Conservation (phyloP, 2,329 filamentous ascomycete species). For the Daldinia sp. region DNA sequence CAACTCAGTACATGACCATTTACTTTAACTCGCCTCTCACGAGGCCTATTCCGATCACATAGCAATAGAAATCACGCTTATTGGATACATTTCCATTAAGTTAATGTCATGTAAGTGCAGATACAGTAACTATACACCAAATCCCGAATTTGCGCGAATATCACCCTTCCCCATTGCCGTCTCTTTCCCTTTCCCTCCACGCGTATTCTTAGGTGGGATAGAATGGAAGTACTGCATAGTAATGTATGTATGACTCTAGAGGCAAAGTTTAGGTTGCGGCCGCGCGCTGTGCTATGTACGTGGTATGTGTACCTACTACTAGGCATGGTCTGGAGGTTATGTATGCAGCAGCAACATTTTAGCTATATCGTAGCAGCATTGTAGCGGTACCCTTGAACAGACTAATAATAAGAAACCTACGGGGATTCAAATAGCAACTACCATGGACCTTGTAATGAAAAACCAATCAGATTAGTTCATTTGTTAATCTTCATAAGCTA, state of each 20-base stretch:
- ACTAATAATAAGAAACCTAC: background rate
- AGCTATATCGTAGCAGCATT: background rate
- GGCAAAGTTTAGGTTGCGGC: slow-evolving; percentile 37
- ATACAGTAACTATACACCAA: slow-evolving; percentile 11
- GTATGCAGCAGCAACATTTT: background rate
- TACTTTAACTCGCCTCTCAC: slow-evolving; percentile 30
- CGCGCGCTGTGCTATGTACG: slow-evolving; percentile 17
- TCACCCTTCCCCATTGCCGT: background rate
- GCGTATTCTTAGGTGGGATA: slow-evolving; percentile 6
- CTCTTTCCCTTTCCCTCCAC: background rate
- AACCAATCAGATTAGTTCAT: slow-evolving; percentile 49
- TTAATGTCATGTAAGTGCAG: slow-evolving; percentile 38
- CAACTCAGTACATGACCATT: slow-evolving; percentile 26
- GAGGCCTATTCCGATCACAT: slow-evolving; percentile 33
- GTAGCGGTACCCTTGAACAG: background rate
- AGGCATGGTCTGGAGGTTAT: background rate
- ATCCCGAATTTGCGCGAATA: slow-evolving; percentile 45
- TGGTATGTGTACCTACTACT: background rate
- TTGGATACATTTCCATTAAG: slow-evolving; percentile 34
- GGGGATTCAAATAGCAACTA: slow-evolving; percentile 26
- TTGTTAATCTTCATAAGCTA: slow-evolving; percentile 46
- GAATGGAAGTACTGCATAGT: slow-evolving; percentile 5
- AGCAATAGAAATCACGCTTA: slow-evolving; percentile 37
- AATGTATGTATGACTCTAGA: slow-evolving; percentile 9
- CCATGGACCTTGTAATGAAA: slow-evolving; percentile 39